phyloP scores from a whole-genome alignment of 805 yeast species.

The Grigorovia yakushimaensis region DNA sequence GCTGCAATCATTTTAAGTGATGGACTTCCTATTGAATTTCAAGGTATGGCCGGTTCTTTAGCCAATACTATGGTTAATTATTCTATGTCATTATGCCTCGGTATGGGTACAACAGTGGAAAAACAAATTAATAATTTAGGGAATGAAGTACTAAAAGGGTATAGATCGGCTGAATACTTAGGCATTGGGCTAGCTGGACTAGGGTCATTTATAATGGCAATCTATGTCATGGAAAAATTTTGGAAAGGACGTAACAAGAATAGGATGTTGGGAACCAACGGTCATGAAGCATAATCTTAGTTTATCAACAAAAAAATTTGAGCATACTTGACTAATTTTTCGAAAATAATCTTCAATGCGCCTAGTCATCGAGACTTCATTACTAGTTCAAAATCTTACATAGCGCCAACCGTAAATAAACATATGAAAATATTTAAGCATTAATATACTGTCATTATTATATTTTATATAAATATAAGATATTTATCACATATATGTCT shows the following conservation, averaged over 20 bases:
- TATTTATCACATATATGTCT: not conserved
- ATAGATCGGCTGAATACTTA: slow-evolving; percentile 48
- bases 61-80: slow-evolving; percentile 64
- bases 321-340: too few relatives aligned
- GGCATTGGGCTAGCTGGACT: slow-evolving; percentile 47
- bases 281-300: not conserved
- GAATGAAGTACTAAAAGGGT: slow-evolving; percentile 31
- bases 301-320: too few relatives aligned
- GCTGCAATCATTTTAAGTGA: slow-evolving; percentile 55
- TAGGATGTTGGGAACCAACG: too few relatives aligned
- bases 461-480: too few relatives aligned
- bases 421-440: too few relatives aligned
- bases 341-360: too few relatives aligned
- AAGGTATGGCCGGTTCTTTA: slow-evolving; percentile 72
- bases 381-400: too few relatives aligned
- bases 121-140: slow-evolving; percentile 28
- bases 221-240: slow-evolving; percentile 9
- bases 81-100: slow-evolving; percentile 60
- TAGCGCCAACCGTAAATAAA: too few relatives aligned
- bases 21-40: slow-evolving; percentile 49
- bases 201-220: slow-evolving; percentile 11
- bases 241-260: slow-evolving; percentile 6
- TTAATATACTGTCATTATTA: too few relatives aligned
- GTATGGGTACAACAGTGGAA: slow-evolving; percentile 63
- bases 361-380: too few relatives aligned